Conservation (phyloP, 2,329 filamentous ascomycete genomes). For the Epichloe glyceriae region DNA sequence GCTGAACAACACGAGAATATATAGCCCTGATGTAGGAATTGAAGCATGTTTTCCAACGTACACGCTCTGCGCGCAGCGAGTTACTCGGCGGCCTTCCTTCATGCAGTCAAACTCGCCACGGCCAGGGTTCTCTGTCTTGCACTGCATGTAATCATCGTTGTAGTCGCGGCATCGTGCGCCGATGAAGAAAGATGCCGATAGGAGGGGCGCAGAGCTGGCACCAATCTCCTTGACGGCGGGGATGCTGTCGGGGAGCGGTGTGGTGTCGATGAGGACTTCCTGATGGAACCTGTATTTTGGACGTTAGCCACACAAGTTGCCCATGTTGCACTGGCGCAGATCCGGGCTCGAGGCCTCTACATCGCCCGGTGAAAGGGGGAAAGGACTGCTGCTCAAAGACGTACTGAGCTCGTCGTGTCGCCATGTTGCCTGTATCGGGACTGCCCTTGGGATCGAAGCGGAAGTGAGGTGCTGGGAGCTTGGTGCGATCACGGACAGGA, state of each 20-base stretch:
- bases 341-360: background rate
- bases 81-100: conserved; percentile 93
- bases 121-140: conserved; percentile 89
- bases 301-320: conserved; percentile 10
- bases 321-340: background rate
- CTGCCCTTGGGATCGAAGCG: conserved; percentile 14
- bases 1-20: background rate
- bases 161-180: conserved; percentile 86
- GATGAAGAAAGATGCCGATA: conserved; percentile 93
- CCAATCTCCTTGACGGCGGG: conserved; percentile 91
- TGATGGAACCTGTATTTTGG: conserved; percentile 69
- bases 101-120: conserved; percentile 87
- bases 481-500: background rate
- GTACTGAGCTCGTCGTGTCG: conserved; percentile 30
- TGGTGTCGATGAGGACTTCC: conserved; percentile 85
- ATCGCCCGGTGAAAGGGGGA: background rate
- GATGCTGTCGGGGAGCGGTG: conserved; percentile 82
- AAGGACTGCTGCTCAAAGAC: conserved; percentile 9
- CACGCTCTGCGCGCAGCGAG: conserved; percentile 92
- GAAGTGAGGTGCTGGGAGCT: conserved; percentile 16
- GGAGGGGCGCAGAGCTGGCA: conserved; percentile 78
- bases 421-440: conserved; percentile 23
- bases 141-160: conserved; percentile 99
- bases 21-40: background rate
- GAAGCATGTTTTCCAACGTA: conserved; percentile 36